Evolutionary conservation across 352 stramenopile genomes (phyloP).

Genomic region (Phytophthora aleatoria): DNA sequence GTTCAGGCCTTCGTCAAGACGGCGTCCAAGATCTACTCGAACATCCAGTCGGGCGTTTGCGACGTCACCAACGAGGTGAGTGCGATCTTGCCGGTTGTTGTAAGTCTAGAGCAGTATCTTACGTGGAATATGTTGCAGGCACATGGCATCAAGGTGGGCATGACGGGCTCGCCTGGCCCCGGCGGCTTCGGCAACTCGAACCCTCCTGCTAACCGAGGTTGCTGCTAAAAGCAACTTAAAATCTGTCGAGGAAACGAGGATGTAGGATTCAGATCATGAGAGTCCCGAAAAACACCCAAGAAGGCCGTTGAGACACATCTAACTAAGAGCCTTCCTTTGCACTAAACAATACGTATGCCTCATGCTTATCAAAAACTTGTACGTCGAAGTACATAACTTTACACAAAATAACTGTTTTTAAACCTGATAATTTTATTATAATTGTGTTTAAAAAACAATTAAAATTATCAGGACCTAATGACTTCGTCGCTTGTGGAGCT

Average conservation of each 20-base stretch:
- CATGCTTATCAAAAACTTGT: neutral
- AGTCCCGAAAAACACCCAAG: conserved; percentile 2
- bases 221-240: conserved; percentile 59
- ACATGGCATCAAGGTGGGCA: conserved; percentile 90
- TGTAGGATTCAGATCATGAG: conserved; percentile 7
- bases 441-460: no score
- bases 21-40: conserved; percentile 96
- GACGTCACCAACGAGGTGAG: conserved; percentile 94
- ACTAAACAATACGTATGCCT: neutral
- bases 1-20: conserved; percentile 94
- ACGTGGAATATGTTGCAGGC: conserved; percentile 41
- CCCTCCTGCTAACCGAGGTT: conserved; percentile 71
- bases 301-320: conserved; percentile 1
- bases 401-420: conserved; percentile 13
- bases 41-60: conserved; percentile 94
- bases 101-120: neutral
- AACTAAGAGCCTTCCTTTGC: conserved; percentile 7
- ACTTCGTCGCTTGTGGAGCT: conserved; percentile 31
- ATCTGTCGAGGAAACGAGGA: conserved; percentile 4
- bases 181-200: conserved; percentile 82
- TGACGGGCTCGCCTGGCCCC: conserved; percentile 80
- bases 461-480: conserved; percentile 8
- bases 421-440: no score
- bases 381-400: conserved; percentile 1
- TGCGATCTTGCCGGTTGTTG: neutral